These are phyloP conservation scores for Colletotrichum lentis DNA, from an alignment of 2,329 filamentous ascomycete species.

Conservation along the genomic window DNA sequence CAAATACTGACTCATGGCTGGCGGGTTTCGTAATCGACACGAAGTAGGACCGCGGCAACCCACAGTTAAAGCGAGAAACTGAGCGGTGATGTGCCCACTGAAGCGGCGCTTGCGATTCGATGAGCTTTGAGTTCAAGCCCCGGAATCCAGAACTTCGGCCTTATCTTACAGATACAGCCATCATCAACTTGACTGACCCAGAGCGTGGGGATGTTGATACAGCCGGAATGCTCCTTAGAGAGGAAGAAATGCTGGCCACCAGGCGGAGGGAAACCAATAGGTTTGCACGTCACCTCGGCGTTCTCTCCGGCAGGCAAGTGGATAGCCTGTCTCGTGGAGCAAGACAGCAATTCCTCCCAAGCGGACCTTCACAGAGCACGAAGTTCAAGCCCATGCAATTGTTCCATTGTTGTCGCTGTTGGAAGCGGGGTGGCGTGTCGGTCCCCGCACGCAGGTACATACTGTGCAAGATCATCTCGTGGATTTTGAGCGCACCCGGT, in stretches of 20 bases:
- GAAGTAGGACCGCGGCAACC: slow-evolving; percentile 4
- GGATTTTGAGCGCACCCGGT: slow-evolving; percentile 11
- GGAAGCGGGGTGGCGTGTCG: slow-evolving; percentile 7
- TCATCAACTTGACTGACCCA: slow-evolving; percentile 1
- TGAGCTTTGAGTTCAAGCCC: not conserved
- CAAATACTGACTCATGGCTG: slow-evolving; percentile 26
- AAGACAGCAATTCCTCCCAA: slow-evolving; percentile 14
- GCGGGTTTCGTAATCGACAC: slow-evolving; percentile 21
- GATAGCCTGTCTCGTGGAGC: slow-evolving; percentile 14
- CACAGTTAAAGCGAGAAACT: slow-evolving; percentile 20
- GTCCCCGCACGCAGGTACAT: slow-evolving; percentile 6
- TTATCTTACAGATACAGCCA: slow-evolving; percentile 1
- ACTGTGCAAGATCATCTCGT: slow-evolving; percentile 38
- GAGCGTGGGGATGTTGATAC: not conserved
- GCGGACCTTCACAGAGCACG: not conserved
- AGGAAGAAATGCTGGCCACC: no score
- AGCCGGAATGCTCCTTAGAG: slow-evolving; percentile 14
- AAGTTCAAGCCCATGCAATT: slow-evolving; percentile 14
- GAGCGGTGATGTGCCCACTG: slow-evolving; percentile 20
- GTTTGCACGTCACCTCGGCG: slow-evolving; percentile 10
- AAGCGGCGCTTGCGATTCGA: slow-evolving; percentile 3
- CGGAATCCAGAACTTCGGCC: slow-evolving; percentile 6
- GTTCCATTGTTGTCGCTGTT: slow-evolving; percentile 16
- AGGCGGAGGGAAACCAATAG: not conserved
- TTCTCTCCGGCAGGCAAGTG: slow-evolving; percentile 29